Base-by-base conservation (phyloP, 176 grass and related monocot genomes). In the Zea luxurians region DNA sequence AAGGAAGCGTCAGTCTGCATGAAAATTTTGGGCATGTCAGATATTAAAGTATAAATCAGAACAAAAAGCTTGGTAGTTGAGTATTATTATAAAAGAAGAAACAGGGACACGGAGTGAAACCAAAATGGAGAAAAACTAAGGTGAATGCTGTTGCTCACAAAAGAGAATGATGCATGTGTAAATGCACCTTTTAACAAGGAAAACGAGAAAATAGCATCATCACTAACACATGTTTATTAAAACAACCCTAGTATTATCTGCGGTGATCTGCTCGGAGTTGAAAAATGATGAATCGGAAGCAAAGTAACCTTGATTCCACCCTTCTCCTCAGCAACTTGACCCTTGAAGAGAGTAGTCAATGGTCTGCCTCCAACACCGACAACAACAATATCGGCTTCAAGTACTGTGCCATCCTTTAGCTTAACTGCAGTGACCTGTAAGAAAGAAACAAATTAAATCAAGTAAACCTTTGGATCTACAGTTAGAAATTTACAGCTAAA, bases 261-360 rank as follows among this genome's bases (percentile, higher is more conserved):
- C 17, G 53, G 16, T 11, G 48, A 66, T 59, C 35, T 47, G 37
- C 40, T 27, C 4, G 7, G 35, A n/a, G 45, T 48, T 42, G 48
- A 68, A 69, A 74, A 55, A 47, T 34, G 16, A 13, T 7, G 48
- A 76, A 57, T 48, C 36, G 45, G 17, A 70, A 76, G 20, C 64
- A 53, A 71, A 41, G 53, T 77, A 78, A 97, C 95, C 95, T 97
- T 94, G 80, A 97, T 97, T 97, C 95, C 95, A 74, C 95, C 91
- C 84, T 94, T 97, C 57, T 97, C 95, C 80, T 97, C 95, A 1
- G 44, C 77, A 75, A 97, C 54, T 83, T 97, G 95, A 48, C 91
- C 95, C 82, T 97, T 97, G 68, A 97, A 92, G 40, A 97, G 85
- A 68, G 62, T 83, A 64, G 78, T 92, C 64, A 97, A 86, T 4